phyloP scores from a whole-genome alignment of 2,329 filamentous ascomycete genomes.

The Microdochium bolleyi region DNA sequence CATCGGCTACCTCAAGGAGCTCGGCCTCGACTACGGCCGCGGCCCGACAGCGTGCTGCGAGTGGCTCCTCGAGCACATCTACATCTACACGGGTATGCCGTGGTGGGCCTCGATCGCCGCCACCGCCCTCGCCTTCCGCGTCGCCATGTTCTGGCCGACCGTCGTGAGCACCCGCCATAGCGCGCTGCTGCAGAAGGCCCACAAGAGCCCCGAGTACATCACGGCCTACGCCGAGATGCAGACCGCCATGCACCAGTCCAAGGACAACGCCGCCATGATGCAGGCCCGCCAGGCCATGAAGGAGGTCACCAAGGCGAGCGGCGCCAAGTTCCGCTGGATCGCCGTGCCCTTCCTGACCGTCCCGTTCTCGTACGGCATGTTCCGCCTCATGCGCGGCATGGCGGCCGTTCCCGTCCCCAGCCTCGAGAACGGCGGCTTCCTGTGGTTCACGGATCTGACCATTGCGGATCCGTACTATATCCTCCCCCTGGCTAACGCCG shows the following conservation, averaged over 20 bases:
- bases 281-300: conserved; percentile 37
- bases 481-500: conserved; percentile 56
- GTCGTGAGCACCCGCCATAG: conserved; percentile 52
- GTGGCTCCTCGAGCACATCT: conserved; percentile 72
- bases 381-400: conserved; percentile 71
- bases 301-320: conserved; percentile 43
- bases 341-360: conserved; percentile 49
- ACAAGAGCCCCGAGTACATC: conserved; percentile 46
- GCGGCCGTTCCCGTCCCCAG: conserved; percentile 70
- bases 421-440: conserved; percentile 58
- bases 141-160: conserved; percentile 57
- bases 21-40: conserved; percentile 84
- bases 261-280: conserved; percentile 39
- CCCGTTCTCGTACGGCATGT: conserved; percentile 73
- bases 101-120: conserved; percentile 74
- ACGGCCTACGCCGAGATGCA: conserved; percentile 41
- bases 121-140: conserved; percentile 57
- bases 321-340: conserved; percentile 40
- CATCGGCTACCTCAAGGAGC: conserved; percentile 72
- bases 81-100: conserved; percentile 66
- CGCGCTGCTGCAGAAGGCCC: conserved; percentile 53
- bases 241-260: conserved; percentile 19
- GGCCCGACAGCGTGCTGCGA: conserved; percentile 70
- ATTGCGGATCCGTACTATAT: conserved; percentile 69
- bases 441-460: conserved; percentile 77